phyloP scores from a whole-genome alignment of 768 basidiomycete genomes.

The Cantharellus anzutake region DNA sequence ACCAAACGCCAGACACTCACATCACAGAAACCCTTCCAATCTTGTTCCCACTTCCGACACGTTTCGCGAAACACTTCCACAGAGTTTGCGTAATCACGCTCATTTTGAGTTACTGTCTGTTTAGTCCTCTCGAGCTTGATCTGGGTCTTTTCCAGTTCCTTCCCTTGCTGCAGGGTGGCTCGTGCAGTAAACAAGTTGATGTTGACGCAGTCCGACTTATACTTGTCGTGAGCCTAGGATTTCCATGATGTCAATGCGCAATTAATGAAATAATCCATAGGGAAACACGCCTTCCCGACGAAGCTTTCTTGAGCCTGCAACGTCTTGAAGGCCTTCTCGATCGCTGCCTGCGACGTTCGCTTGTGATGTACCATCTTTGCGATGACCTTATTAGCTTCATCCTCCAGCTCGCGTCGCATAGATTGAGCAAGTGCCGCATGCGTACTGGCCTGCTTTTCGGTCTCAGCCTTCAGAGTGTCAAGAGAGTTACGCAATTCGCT shows the following conservation, averaged over 20 bases:
- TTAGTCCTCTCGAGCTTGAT: constrained; percentile 75
- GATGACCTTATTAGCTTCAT: constrained; percentile 37
- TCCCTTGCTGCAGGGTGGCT: constrained; percentile 76
- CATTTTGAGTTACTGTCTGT: constrained; percentile 77
- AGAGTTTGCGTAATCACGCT: constrained; percentile 83
- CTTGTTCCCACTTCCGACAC: constrained; percentile 68
- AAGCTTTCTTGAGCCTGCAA: constrained; percentile 76
- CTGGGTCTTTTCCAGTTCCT: constrained; percentile 79
- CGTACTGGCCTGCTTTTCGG: constrained; percentile 56
- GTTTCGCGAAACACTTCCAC: constrained; percentile 64
- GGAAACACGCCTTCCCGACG: constrained; percentile 39
- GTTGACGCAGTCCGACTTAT: constrained; percentile 77
- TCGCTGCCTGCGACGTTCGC: constrained; percentile 46
- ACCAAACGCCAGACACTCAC: constrained; percentile 11
- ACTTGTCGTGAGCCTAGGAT: constrained; percentile 61
- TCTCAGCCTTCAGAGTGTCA: constrained; percentile 64
- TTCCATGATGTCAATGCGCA: not conserved
- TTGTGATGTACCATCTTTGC: constrained; percentile 50
- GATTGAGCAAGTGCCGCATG: constrained; percentile 60
- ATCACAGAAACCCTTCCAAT: constrained; percentile 92
- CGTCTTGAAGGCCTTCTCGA: constrained; percentile 82
- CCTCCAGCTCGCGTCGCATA: constrained; percentile 60
- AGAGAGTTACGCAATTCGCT: constrained; percentile 71
- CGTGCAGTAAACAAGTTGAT: constrained; percentile 93
- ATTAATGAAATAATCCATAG: not conserved